Evolutionary conservation across 345 rosid species (phyloP).

Genomic region (Brassica rapa): DNA sequence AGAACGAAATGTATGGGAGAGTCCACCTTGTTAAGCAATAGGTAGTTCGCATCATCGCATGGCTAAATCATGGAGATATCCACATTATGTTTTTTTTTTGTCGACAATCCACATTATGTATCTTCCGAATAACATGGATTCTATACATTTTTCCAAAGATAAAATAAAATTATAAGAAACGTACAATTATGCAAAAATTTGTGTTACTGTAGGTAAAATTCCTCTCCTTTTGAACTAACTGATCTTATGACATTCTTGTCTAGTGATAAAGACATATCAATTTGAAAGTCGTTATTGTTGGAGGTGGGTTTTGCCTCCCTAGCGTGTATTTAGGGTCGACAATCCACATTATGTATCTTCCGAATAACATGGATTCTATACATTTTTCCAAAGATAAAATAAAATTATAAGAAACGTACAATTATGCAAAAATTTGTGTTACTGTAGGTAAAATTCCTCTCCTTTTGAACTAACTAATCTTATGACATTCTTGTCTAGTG

Average conservation of each 20-base stretch:
- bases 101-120: neutral
- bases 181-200: neutral
- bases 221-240: neutral
- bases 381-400: neutral
- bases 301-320: too few relatives aligned
- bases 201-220: neutral
- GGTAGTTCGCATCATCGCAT: neutral
- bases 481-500: neutral
- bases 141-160: neutral
- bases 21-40: slow-evolving; percentile 29
- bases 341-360: neutral
- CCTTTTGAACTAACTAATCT: neutral
- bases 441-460: neutral
- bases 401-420: neutral
- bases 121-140: neutral
- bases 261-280: neutral
- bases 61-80: slow-evolving; percentile 7
- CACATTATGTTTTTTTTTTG: neutral
- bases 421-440: neutral
- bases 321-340: too few relatives aligned
- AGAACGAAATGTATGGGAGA: slow-evolving; percentile 20
- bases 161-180: neutral
- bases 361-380: neutral
- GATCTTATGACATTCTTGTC: neutral
- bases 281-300: neutral